Evolutionary conservation across 139 green algal genomes (phyloP), one percentile per base, ranked within the genome.

Genomic region (Chlamydomonas sp.): DNA sequence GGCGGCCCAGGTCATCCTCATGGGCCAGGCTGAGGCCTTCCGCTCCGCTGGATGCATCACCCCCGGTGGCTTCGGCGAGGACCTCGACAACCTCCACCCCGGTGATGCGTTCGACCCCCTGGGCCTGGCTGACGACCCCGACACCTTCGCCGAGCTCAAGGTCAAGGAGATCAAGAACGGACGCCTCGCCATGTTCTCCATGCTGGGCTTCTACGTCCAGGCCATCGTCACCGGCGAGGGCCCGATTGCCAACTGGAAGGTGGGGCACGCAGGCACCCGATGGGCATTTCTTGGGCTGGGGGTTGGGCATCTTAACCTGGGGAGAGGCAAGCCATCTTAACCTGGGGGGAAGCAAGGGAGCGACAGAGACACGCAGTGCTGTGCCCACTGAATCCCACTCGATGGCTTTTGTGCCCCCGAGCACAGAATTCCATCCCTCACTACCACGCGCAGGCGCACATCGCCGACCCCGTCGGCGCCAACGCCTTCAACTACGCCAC

Each of bases 161-260:
- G 85, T 90, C 34, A 96, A 96, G 87, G 89, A 96, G 84, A 87
- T 96, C 79, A 96, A 96, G 89, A 93, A 94, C 84, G 88, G 89
- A 28, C 85, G 88, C 58, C 81, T 90, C n/a, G 87, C 85, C 31
- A 91, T 92, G 84, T 86, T 93, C 75, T 83, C 84, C 58, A 84
- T 81, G 74, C 84, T 90, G 68, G 84, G 84, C 63, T 90, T 78
- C 71, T 77, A 62, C 61, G 70, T 76, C 30, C 70, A 76, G 48
- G 70, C 84, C 73, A 90, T 91, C 75, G 86, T 87, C 47, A 82
- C 83, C 37, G 87, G 84, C 75, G 83, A 92, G 84, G 74, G 75
- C 65, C 76, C 72, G 36, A 62, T 85, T 26, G 61, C 63, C 35
- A 89, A 88, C 82, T n/a, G n/a, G n/a, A n/a, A n/a, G n/a, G n/a